Percentiles rank a stretch among this genome's conserved stretches.
Evolutionary conservation across 257 asterid genomes (phyloP).

Genomic region (Paraleonurus japonicus): DNA sequence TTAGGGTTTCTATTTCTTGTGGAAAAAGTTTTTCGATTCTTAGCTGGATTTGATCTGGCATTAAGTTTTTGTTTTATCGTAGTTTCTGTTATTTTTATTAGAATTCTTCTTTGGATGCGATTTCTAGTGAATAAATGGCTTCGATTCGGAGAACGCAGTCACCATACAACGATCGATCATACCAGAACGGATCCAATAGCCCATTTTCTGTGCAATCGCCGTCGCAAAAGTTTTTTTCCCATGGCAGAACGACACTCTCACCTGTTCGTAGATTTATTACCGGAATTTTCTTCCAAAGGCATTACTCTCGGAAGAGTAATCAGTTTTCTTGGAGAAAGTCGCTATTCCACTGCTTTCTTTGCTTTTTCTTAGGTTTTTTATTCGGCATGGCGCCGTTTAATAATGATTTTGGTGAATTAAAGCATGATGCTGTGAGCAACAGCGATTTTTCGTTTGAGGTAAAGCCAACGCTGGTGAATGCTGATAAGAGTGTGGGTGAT

Average conservation of each 20-base stretch:
- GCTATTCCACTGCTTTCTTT: slow-evolving; percentile 56
- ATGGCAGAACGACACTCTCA: slow-evolving; percentile 50
- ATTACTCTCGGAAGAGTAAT: slow-evolving; percentile 44
- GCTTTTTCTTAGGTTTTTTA: slow-evolving; percentile 73
- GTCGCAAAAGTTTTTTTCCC: slow-evolving; percentile 56
- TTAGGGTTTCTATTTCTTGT: slow-evolving; percentile 28
- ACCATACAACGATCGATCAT: slow-evolving; percentile 72
- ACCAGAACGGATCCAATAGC: slow-evolving; percentile 55
- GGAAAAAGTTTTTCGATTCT: background rate
- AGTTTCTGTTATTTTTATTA: slow-evolving; percentile 14
- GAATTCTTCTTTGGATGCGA: slow-evolving; percentile 35
- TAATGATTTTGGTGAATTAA: slow-evolving; percentile 40
- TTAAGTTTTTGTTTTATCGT: background rate
- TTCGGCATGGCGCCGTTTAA: slow-evolving; percentile 77
- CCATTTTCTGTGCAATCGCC: slow-evolving; percentile 57
- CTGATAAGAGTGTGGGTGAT: slow-evolving; percentile 34
- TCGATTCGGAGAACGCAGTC: slow-evolving; percentile 89
- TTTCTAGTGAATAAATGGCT: slow-evolving; percentile 54
- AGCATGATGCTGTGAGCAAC: slow-evolving; percentile 34
- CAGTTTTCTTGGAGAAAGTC: slow-evolving; percentile 60
- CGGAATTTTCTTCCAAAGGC: slow-evolving; percentile 38
- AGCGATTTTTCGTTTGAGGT: slow-evolving; percentile 45
- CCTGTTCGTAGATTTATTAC: slow-evolving; percentile 53
- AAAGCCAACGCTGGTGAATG: slow-evolving; percentile 36
- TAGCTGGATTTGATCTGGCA: slow-evolving; percentile 32